These are phyloP conservation scores for Talaromyces sp. DNA, from an alignment of 2,329 filamentous ascomycete genomes.

Conservation along the genomic window DNA sequence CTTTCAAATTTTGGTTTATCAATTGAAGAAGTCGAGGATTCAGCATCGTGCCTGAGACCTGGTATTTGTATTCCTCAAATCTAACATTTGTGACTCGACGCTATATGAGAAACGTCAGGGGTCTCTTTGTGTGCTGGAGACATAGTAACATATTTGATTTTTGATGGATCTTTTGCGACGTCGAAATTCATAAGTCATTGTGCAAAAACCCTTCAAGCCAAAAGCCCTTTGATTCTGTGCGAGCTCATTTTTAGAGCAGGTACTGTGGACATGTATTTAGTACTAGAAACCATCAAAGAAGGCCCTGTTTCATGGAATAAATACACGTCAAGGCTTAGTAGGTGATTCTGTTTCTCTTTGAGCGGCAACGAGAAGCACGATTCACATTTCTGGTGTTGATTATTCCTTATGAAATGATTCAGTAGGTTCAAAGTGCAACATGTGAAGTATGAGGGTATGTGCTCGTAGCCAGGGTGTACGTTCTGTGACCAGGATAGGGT, in stretches of 20 bases:
- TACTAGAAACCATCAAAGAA: neutral
- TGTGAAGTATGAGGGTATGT: neutral
- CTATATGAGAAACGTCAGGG: neutral
- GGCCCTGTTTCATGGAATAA: neutral
- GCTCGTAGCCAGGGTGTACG: neutral
- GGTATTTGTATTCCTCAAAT: neutral
- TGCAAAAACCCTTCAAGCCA: neutral
- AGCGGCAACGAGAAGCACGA: neutral
- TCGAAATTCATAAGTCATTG: neutral
- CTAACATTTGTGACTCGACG: neutral
- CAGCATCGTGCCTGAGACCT: neutral
- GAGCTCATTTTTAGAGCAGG: neutral
- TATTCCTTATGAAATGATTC: neutral
- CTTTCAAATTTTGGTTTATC: neutral
- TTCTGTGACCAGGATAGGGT: neutral
- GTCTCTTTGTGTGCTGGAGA: neutral
- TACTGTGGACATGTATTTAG: neutral
- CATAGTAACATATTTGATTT: neutral
- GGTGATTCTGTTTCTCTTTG: neutral
- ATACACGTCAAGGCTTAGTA: neutral
- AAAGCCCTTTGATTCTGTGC: neutral
- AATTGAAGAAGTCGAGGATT: neutral
- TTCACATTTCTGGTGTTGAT: too few species aligned
- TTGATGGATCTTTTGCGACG: neutral
- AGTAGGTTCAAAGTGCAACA: neutral